Conservation (phyloP, 305 asterid genomes). For the Fraxinus nigra region DNA sequence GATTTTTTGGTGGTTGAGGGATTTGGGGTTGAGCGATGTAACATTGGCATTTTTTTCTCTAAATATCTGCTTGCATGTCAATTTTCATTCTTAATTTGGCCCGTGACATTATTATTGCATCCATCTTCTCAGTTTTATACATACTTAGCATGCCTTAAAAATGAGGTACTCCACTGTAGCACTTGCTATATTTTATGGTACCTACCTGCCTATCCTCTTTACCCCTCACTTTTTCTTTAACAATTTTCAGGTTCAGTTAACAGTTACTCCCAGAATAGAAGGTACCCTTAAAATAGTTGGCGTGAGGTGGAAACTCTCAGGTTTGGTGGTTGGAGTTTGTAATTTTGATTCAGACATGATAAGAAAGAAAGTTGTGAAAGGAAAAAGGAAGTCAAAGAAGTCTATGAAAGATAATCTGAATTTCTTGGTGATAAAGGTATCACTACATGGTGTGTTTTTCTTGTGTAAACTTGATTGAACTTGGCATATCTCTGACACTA, state of each 20-base stretch:
- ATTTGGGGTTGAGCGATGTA: background rate
- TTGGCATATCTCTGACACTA: conserved; percentile 11
- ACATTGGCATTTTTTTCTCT: background rate
- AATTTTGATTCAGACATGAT: conserved; percentile 62
- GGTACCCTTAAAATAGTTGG: conserved; percentile 84
- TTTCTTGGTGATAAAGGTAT: conserved; percentile 87
- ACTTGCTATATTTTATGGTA: conserved; percentile 18
- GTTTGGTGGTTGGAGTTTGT: conserved; percentile 71
- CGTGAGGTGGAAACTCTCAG: conserved; percentile 96
- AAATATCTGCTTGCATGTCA: background rate
- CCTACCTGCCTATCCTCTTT: conserved; percentile 18
- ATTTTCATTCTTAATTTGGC: background rate
- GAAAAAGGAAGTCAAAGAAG: conserved; percentile 54
- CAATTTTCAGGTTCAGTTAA: conserved; percentile 69
- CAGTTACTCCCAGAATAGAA: conserved; percentile 77
- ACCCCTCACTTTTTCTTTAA: conserved; percentile 16
- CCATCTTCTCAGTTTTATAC: conserved; percentile 22
- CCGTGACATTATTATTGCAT: background rate
- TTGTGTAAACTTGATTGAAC: conserved; percentile 14
- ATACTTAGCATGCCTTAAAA: conserved; percentile 6
- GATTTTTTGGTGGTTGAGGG: background rate
- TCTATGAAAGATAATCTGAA: conserved; percentile 56
- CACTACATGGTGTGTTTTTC: conserved; percentile 16
- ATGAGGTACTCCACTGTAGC: background rate
- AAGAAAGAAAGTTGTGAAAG: conserved; percentile 54